A percentile compares a stretch with the other conserved stretches of the same genome.
phyloP scores from a whole-genome alignment of 2,329 filamentous ascomycete genomes.

The Myriosclerotinia scirpicola region DNA sequence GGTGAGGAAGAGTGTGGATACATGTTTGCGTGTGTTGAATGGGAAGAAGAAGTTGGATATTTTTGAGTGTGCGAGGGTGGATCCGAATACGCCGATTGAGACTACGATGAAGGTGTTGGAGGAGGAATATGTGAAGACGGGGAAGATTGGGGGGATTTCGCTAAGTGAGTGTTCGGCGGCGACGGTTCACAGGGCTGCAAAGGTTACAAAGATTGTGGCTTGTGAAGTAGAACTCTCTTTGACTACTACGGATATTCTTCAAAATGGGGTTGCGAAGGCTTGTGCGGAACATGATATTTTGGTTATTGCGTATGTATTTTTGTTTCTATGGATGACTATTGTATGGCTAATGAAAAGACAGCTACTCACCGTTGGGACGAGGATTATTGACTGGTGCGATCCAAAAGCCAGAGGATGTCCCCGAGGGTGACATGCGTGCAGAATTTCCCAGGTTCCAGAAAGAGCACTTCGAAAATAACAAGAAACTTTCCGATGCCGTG shows the following conservation, averaged over 20 bases:
- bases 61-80: slow-evolving; percentile 52
- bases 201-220: slow-evolving; percentile 45
- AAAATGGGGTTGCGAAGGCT: slow-evolving; percentile 46
- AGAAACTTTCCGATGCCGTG: slow-evolving; percentile 59
- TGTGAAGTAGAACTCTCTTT: slow-evolving; percentile 50
- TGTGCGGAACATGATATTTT: slow-evolving; percentile 66
- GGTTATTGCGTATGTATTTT: slow-evolving; percentile 53
- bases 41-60: slow-evolving; percentile 55
- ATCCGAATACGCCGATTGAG: slow-evolving; percentile 47
- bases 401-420: slow-evolving; percentile 54
- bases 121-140: slow-evolving; percentile 44
- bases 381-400: slow-evolving; percentile 58
- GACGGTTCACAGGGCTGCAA: slow-evolving; percentile 45
- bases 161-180: slow-evolving; percentile 47
- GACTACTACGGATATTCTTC: slow-evolving; percentile 43
- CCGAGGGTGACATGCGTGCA: slow-evolving; percentile 54
- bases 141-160: slow-evolving; percentile 48
- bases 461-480: slow-evolving; percentile 63
- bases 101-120: slow-evolving; percentile 38
- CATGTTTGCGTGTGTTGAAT: slow-evolving; percentile 50
- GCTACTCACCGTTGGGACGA: slow-evolving; percentile 68
- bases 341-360: slow-evolving; percentile 27
- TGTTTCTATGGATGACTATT: slow-evolving; percentile 22
- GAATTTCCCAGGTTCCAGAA: slow-evolving; percentile 62
- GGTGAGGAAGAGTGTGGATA: slow-evolving; percentile 58